Base-by-base conservation (phyloP, 352 stramenopile species). In the Lagenidium sp. region DNA sequence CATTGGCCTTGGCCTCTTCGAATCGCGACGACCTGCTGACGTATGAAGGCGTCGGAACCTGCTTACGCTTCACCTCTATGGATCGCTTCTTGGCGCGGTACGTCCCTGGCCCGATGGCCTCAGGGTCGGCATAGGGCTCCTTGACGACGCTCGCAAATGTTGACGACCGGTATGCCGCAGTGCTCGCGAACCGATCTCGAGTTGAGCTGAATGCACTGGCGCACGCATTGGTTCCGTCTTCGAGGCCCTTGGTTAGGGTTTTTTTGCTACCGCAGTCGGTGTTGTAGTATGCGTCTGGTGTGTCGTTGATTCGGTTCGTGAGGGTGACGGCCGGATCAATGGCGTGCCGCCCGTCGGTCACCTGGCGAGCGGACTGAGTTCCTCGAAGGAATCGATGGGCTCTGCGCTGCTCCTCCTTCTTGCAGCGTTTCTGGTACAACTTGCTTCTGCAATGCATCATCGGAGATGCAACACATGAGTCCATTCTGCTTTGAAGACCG, bases 71-170 rank as follows among this genome's bases (percentile, higher is more conserved):
- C 32, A 82, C 53, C 23, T 77, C 57, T 32, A 85, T 76, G 34
- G 65, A 57, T 26, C 66, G 66, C 15, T 68, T 72, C 59, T 78
- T 69, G 30, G 66, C 45, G 7, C 68, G 66, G 45, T 87, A 87
- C 1, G 64, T 82, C 11, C 71, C 75, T 18, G 71, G 66, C 2
- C 75, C 66, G 13, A 85, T 73, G 0, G 71, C 60, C 34, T 79
- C 55, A 5, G 68, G 68, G 30, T 81, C 60, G n/a, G 68, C 54
- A 44, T 80, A 87, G 4, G 71, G 71, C 41, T 87, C 75, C 26
- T 83, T 87, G 12, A 81, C 74, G 20, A 87, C 64, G 32, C 69
- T 84, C 23, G 71, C 68, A 44, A 85, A 87, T 2, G 64, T 82
- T 4, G 66, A 85, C 19, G 71, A 55, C 7, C 71, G 68, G 52